These are phyloP conservation scores for Massarina eburnea DNA, from an alignment of 2,329 filamentous ascomycete species.

Conservation along the genomic window DNA sequence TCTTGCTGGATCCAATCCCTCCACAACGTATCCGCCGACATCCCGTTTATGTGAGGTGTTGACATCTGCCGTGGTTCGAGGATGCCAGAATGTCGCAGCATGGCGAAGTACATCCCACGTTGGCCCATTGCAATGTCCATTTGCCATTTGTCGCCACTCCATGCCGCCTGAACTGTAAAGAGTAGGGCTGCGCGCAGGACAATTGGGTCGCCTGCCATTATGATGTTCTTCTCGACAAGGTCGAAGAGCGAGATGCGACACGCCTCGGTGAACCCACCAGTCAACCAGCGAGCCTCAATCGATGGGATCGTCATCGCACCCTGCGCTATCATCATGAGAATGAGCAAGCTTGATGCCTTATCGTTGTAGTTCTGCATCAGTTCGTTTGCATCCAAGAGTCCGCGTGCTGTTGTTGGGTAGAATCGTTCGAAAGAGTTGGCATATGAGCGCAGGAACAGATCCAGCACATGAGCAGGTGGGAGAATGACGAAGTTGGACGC, in stretches of 20 bases:
- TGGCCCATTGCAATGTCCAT: conserved; percentile 78
- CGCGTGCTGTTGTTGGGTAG: conserved; percentile 63
- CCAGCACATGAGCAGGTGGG: conserved; percentile 65
- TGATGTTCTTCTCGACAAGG: conserved; percentile 70
- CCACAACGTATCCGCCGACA: conserved; percentile 57
- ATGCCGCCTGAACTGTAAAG: conserved; percentile 68
- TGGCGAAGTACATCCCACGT: conserved; percentile 71
- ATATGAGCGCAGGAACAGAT: conserved; percentile 68
- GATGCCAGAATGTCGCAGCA: conserved; percentile 70
- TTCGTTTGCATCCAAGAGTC: conserved; percentile 66
- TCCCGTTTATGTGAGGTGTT: conserved; percentile 49
- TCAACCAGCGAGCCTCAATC: conserved; percentile 65
- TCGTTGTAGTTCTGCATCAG: conserved; percentile 64
- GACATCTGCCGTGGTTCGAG: conserved; percentile 56
- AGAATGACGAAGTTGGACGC: conserved; percentile 66
- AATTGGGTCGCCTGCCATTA: conserved; percentile 65
- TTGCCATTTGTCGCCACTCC: conserved; percentile 76
- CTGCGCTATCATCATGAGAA: conserved; percentile 72
- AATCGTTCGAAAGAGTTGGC: conserved; percentile 67
- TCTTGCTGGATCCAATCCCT: conserved; percentile 67
- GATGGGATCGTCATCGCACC: conserved; percentile 68
- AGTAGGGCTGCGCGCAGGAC: conserved; percentile 67
- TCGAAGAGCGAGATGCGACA: conserved; percentile 73
- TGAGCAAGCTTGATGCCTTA: conserved; percentile 64
- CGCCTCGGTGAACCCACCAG: conserved; percentile 68